phyloP scores from a whole-genome alignment of 768 basidiomycete genomes.

The Dacryopinax spathularia region DNA sequence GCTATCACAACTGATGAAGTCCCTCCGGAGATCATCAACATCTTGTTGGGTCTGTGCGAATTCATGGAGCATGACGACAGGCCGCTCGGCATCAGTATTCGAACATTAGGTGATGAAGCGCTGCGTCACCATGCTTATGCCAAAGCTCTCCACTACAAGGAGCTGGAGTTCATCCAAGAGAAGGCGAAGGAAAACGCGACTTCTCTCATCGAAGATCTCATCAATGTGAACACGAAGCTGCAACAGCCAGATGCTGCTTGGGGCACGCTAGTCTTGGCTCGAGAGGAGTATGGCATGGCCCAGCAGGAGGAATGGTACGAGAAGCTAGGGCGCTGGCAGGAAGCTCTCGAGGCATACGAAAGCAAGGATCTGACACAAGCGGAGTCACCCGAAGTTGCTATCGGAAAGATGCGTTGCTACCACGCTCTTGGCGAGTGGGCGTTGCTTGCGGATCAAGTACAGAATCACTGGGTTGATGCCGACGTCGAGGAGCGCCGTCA shows the following conservation, averaged over 20 bases:
- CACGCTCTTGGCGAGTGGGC: constrained; percentile 99
- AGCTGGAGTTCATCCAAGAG: constrained; percentile 89
- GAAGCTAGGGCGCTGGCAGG: constrained; percentile 88
- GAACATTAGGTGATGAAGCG: constrained; percentile 86
- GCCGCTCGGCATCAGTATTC: constrained; percentile 80
- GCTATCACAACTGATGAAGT: constrained; percentile 59
- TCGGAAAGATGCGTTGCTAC: constrained; percentile 88
- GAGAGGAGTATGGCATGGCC: constrained; percentile 75
- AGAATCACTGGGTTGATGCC: constrained; percentile 74
- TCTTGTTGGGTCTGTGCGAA: constrained; percentile 84
- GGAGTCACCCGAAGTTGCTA: constrained; percentile 55
- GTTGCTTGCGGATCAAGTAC: constrained; percentile 66
- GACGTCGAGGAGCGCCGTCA: constrained; percentile 70
- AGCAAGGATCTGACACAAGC: constrained; percentile 64
- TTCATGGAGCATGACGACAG: constrained; percentile 99
- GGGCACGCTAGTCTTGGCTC: constrained; percentile 84
- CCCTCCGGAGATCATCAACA: constrained; percentile 79
- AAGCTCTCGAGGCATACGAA: constrained; percentile 76
- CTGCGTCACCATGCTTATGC: constrained; percentile 89
- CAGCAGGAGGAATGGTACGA: constrained; percentile 99
- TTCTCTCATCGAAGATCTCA: constrained; percentile 81
- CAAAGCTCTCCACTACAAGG: constrained; percentile 96
- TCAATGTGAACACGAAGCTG: constrained; percentile 88
- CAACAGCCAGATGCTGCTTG: constrained; percentile 97
- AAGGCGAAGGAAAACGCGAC: constrained; percentile 42